Base-by-base conservation (phyloP, 371 early-diverging fungal species). In the Entomophthora muscae region DNA sequence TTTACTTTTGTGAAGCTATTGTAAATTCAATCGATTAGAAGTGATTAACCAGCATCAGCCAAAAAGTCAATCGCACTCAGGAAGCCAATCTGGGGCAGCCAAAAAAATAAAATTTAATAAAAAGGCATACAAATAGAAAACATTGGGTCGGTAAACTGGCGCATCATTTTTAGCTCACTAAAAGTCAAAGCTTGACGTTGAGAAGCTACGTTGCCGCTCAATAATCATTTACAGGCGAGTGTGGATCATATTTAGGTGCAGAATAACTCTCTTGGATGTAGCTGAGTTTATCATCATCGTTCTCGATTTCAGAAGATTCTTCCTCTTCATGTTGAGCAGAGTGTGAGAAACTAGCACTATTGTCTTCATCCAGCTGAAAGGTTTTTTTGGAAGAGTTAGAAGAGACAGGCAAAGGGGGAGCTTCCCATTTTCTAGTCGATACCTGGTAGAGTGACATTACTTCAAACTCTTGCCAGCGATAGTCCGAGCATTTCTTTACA, bases 381-480 rank as follows among this genome's bases (percentile, higher is more conserved):
- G 5, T 5, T 42, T 42, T 17, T 10, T 42, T 42, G 17, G 42
- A 10, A 10, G 42, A 42, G 5, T 42, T 17, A 10, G 42, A 10
- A 10, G 42, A 10, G 42, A 5, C 42, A 10, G 42, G 42, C 17
- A 42, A 42, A 17, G 42, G 42, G 17, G 42, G 42, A 42, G 42
- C 42, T 17, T 42, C 42, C 42, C 42, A 42, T 42, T 42, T 42
- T 42, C 42, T 42, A 42, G 42, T 42, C 17, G 42, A 42, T 10
- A 42, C 42, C 17, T 42, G 42, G 17, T 42, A 42, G 17, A 42
- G 42, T 42, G 42, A 42, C 42, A 42, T 42, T 17, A 78, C 81
- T 42, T 81, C 80, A 66, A 82, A 83, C 28, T 72, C 71, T 26
- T 88, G 90, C 74, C 75, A 74, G 1, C 81, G 75, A 66, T 90